Conservation (phyloP, 225 moss, liverwort and hornwort genomes). For the Bryoerythrophyllum caledonicum region DNA sequence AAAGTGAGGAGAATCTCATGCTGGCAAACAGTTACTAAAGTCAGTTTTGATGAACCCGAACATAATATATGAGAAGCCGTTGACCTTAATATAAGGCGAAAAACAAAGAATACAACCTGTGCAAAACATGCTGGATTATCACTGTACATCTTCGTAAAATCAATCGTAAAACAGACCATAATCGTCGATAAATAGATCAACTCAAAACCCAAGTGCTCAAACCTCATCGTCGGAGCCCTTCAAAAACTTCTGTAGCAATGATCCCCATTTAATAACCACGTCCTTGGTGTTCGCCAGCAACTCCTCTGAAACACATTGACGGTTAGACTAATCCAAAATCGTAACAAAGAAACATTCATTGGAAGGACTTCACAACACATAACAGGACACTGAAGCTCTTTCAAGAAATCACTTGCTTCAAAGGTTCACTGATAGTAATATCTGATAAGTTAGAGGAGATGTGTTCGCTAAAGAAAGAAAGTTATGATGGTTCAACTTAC, state of each 20-base stretch:
- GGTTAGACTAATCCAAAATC: constrained; percentile 13
- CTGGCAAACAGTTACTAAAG: constrained; percentile 52
- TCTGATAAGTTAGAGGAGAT: background rate
- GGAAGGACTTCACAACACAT: background rate
- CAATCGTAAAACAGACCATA: background rate
- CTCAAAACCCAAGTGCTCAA: constrained; percentile 6
- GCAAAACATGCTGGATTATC: background rate
- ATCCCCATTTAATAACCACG: constrained; percentile 66
- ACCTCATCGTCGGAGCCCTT: constrained; percentile 96
- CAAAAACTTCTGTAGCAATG: constrained; percentile 74
- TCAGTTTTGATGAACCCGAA: constrained; percentile 1
- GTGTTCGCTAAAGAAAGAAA: background rate
- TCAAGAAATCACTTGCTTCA: constrained; percentile 3
- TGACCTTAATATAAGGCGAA: background rate
- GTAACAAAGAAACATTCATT: constrained; percentile 5
- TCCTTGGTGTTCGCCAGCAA: constrained; percentile 59
- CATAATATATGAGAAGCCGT: background rate
- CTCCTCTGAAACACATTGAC: constrained; percentile 52
- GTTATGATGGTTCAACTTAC: constrained; percentile 37
- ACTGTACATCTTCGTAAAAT: background rate
- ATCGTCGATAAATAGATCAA: background rate
- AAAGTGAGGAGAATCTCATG: constrained; percentile 90
- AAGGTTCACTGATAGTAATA: background rate
- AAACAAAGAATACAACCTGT: background rate
- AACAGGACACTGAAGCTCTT: background rate